A percentile compares a stretch with the other conserved stretches of the same genome.
Evolutionary conservation across 2,329 filamentous ascomycete genomes (phyloP).

Genomic region (Ustulina deusta): DNA sequence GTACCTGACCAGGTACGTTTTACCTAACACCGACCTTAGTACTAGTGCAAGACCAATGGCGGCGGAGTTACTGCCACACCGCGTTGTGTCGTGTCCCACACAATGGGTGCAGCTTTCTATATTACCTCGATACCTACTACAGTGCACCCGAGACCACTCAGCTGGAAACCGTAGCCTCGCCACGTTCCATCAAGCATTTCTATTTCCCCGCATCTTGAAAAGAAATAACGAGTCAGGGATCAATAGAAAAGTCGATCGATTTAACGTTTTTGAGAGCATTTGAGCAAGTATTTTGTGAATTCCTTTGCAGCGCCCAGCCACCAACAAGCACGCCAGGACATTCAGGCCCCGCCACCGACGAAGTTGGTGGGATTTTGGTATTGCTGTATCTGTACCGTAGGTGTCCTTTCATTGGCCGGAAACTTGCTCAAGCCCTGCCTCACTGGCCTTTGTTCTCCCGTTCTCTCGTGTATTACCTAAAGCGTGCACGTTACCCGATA

Average conservation of each 20-base stretch:
- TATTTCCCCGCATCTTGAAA: conserved; percentile 6
- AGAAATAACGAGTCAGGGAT: neutral
- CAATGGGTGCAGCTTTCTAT: neutral
- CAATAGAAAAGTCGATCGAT: conserved; percentile 13
- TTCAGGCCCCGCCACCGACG: conserved; percentile 21
- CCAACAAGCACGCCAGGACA: neutral
- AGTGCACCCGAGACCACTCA: neutral
- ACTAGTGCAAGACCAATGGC: too few relatives aligned
- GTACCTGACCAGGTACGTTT: too few relatives aligned
- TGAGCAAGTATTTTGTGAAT: conserved; percentile 36
- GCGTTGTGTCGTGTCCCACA: too few relatives aligned
- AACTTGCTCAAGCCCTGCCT: conserved; percentile 33
- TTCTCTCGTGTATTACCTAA: neutral
- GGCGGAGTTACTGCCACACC: too few relatives aligned
- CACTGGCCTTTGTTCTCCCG: neutral
- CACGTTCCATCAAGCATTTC: neutral
- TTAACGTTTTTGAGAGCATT: conserved; percentile 27
- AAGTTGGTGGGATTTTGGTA: conserved; percentile 4
- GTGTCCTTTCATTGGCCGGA: conserved; percentile 25
- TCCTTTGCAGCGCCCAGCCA: conserved; percentile 12
- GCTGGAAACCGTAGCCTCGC: neutral
- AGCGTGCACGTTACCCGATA: neutral
- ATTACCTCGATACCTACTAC: neutral
- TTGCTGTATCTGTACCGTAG: conserved; percentile 27
- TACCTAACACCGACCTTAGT: too few relatives aligned